Conservation (phyloP, 805 yeast genomes). For the Lachancea waltii region DNA sequence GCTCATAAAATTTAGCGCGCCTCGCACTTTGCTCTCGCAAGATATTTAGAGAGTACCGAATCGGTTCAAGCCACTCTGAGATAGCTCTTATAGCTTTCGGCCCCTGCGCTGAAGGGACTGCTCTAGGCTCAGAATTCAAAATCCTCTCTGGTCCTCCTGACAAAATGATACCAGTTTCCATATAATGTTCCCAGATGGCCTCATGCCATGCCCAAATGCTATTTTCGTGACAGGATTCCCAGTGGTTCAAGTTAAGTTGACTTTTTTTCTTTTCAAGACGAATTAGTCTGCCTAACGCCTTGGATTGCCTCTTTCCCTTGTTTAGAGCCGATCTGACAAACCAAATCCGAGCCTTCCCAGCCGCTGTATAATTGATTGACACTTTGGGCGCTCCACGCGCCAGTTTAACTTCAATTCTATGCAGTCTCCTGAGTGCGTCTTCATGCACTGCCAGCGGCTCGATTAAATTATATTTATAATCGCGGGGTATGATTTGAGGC, state of each 20-base stretch:
- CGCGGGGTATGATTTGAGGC: constrained; percentile 14
- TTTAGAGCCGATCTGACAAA: constrained; percentile 28
- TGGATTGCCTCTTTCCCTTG: constrained; percentile 25
- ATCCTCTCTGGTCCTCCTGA: constrained; percentile 5
- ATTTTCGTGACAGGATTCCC: constrained; percentile 13
- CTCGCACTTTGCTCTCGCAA: constrained; percentile 8
- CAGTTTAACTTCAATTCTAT: constrained; percentile 16
- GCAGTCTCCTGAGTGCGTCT: constrained; percentile 14
- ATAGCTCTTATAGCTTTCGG: neutral
- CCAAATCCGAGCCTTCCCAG: constrained; percentile 26
- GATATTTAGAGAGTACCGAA: constrained; percentile 14
- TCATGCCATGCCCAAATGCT: constrained; percentile 27
- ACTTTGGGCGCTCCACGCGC: constrained; percentile 25
- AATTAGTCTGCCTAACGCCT: constrained; percentile 17
- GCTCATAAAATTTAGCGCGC: constrained; percentile 13
- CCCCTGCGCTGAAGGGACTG: neutral
- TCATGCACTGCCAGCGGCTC: constrained; percentile 28
- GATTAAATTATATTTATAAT: constrained; percentile 16
- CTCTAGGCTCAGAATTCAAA: neutral
- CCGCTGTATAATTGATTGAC: constrained; percentile 18
- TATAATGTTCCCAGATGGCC: constrained; percentile 28
- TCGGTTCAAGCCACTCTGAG: constrained; percentile 26
- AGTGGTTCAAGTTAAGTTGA: constrained; percentile 19
- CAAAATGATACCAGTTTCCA: constrained; percentile 11
- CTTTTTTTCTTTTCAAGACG: constrained; percentile 17